Evolutionary conservation across 331 rosid species (phyloP), one percentile per base, ranked within the genome.

Genomic region (Spiraea crenata): DNA sequence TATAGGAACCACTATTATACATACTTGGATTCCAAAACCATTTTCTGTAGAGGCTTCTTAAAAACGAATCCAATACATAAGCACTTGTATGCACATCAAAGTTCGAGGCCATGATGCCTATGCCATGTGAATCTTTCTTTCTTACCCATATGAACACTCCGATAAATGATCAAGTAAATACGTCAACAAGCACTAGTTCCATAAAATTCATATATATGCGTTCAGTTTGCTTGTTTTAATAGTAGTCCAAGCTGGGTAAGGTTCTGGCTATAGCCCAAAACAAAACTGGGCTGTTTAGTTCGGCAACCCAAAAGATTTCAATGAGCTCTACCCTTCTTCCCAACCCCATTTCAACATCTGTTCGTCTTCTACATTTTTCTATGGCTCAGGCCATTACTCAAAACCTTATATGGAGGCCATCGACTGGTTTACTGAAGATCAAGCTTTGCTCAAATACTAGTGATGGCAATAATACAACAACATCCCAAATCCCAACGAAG

Each of bases 401-500:
- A 31, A 71, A 20, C 64, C 49, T 55, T 3, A 16, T 73, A 49
- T 74, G 65, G 46, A 77, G 55, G 17, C 55, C 81, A 42, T 77
- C 71, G 5, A 65, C 13, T 65, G 72, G 79, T 16, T 63, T 51
- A 38, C 1, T 25, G 31, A 71, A 70, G 35, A 66, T 83, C 64
- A 80, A 82, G 67, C 70, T 74, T 13, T 83, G 82, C 69, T 60
- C 81, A 10, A 69, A 25, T 14, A 63, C 14, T 7, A 74, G 55
- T 48, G 60, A 71, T 37, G 68, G 45, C 55, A 65, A 46, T 42
- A 65, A 46, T 42, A 34, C 41, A 35, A 47, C 4, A 35, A 13
- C 71, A 42, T 35, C 81, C 65, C 83, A 60, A 76, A 54, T 69
- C 74, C 81, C 69, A 16, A 68, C 76, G 9, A 82, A 72, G 82